phyloP scores from a whole-genome alignment of 106 monocot species.

The Vanilla planifolia region DNA sequence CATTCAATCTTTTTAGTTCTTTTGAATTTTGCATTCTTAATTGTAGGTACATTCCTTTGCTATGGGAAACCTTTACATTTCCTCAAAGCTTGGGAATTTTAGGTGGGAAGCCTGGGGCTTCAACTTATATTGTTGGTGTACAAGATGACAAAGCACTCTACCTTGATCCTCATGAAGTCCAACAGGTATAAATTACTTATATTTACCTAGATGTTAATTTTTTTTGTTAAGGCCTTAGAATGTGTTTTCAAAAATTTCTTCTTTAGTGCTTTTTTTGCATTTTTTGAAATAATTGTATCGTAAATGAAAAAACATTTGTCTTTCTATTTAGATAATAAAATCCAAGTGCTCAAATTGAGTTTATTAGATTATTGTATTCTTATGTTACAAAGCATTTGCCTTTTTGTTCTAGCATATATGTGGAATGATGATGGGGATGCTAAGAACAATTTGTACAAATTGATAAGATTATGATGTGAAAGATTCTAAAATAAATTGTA shows the following conservation, averaged over 20 bases:
- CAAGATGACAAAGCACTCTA: slow-evolving; percentile 93
- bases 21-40: slow-evolving; percentile 1
- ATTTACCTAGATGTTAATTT: neutral
- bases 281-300: neutral
- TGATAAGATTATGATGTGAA: too few species aligned
- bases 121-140: slow-evolving; percentile 90
- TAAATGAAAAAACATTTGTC: too few species aligned
- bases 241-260: neutral
- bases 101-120: slow-evolving; percentile 94
- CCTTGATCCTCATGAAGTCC: slow-evolving; percentile 91
- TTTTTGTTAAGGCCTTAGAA: neutral
- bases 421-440: too few species aligned
- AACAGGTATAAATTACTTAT: slow-evolving; percentile 35
- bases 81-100: slow-evolving; percentile 91
- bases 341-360: too few species aligned
- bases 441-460: too few species aligned
- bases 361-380: too few species aligned
- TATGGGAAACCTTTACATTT: slow-evolving; percentile 80
- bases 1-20: neutral
- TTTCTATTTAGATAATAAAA: too few species aligned
- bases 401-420: too few species aligned
- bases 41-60: slow-evolving; percentile 78
- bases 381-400: too few species aligned
- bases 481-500: too few species aligned
- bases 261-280: neutral